Evolutionary conservation across 106 monocot species (phyloP).

Genomic region (Platanthera guangdongensis): DNA sequence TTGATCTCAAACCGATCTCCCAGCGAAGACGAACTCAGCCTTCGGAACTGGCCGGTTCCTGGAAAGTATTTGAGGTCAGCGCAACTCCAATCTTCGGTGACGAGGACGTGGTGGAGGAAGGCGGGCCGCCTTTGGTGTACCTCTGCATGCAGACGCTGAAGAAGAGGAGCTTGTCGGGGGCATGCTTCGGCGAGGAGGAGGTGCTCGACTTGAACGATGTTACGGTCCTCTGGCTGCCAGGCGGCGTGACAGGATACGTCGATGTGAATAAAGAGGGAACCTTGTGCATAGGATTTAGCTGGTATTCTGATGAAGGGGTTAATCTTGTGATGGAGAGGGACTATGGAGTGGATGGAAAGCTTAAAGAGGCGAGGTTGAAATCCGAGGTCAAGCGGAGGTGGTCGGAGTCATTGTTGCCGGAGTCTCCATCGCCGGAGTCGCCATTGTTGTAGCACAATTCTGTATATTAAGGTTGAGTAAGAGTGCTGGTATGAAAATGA

Average conservation of each 20-base stretch:
- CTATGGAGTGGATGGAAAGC: conserved; percentile 89
- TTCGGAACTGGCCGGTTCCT: conserved; percentile 71
- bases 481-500: too few relatives aligned
- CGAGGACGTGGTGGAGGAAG: conserved; percentile 9
- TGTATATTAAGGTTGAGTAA: too few relatives aligned
- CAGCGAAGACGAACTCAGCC: conserved; percentile 59
- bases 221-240: conserved; percentile 87
- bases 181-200: conserved; percentile 72
- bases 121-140: conserved; percentile 44
- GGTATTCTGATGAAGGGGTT: conserved; percentile 93
- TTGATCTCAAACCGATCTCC: conserved; percentile 67
- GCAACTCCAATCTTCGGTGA: conserved; percentile 58
- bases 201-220: conserved; percentile 69
- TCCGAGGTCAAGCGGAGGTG: conserved; percentile 78
- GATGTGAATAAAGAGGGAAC: conserved; percentile 75
- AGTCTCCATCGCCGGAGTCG: neutral
- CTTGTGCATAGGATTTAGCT: conserved; percentile 80
- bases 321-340: conserved; percentile 99
- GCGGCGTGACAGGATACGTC: conserved; percentile 80
- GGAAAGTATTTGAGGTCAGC: conserved; percentile 84
- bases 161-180: conserved; percentile 74
- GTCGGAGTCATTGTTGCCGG: conserved; percentile 12
- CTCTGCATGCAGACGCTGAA: conserved; percentile 86
- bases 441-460: too few relatives aligned
- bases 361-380: conserved; percentile 88